Evolutionary conservation across 2,329 filamentous ascomycete genomes (phyloP), one percentile per base, ranked within the genome.

Genomic region (Penicillium thymicola): DNA sequence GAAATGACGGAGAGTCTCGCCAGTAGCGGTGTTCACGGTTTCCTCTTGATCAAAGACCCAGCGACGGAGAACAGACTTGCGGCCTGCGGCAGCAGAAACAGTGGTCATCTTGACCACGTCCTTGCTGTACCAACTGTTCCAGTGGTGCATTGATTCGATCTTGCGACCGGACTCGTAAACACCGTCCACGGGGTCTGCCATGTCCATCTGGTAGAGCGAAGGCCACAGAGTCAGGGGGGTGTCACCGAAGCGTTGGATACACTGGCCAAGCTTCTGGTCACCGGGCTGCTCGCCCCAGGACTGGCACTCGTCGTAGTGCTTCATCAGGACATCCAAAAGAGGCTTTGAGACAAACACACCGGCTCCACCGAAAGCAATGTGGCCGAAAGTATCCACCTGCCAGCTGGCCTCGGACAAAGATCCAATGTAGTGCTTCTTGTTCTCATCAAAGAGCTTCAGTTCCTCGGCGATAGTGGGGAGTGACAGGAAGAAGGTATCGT

Each of bases 31-130:
- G 65, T 74, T 72, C 43, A 75, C 56, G 32, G 63, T 68, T 51
- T 72, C 72, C 52, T 73, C 66, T 59, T 76, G 73, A 59, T 77
- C 74, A 45, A 77, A 77, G 44, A 75, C 70, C 75, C 75, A 77
- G 56, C 75, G 73, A 44, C 75, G 72, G n/a, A 77, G 69, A 34
- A 77, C 70, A 2, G 75, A 76, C 42, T 70, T 67, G 34, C 75
- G 72, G 42, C 75, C 75, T 1, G 74, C 74, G 30, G 70, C 72
- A 23, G 73, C 73, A 21, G 73, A 57, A 14, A 77, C 74, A 21
- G 75, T 69, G 55, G 69, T 72, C 75, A 78, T 77, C 65, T 75
- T 75, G 34, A 76, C 72, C 4, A 78, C 75, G 54, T 77, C 75
- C 68, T 75, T 76, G 53, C 64, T 70, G 60, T 76, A 76, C 75